A percentile compares a stretch with the other conserved stretches of the same genome.
These are phyloP conservation scores for Vitis amurensis DNA, from an alignment of 164 flowering plant species.

Conservation along the genomic window DNA sequence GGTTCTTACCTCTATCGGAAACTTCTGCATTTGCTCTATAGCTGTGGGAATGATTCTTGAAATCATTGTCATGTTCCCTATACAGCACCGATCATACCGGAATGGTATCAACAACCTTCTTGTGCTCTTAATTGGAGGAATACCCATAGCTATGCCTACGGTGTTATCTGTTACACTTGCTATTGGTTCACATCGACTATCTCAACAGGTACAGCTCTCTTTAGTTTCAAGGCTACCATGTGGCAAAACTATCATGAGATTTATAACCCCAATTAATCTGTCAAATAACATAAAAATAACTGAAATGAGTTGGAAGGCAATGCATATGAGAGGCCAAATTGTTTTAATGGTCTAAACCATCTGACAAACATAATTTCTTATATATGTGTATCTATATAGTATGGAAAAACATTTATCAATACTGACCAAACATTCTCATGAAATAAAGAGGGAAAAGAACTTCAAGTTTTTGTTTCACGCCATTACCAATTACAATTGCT, in stretches of 20 bases:
- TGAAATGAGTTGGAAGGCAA: neutral
- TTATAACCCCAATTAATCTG: neutral
- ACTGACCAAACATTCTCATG: no score
- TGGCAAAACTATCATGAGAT: neutral
- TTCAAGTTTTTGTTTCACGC: neutral
- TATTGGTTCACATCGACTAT: constrained; percentile 85
- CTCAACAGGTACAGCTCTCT: constrained; percentile 62
- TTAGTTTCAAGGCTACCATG: neutral
- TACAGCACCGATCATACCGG: constrained; percentile 72
- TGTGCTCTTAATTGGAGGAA: constrained; percentile 86
- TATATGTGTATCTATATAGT: no score
- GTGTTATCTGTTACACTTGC: constrained; percentile 89
- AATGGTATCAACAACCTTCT: constrained; percentile 82
- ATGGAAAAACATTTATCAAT: no score
- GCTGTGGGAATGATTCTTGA: constrained; percentile 84
- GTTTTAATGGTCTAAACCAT: neutral
- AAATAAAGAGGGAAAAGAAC: neutral
- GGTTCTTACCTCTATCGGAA: constrained; percentile 90
- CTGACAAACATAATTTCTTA: neutral
- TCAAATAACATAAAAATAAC: neutral
- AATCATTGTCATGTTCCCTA: constrained; percentile 83
- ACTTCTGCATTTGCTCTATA: constrained; percentile 89
- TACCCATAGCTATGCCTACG: constrained; percentile 92
- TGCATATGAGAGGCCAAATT: neutral
- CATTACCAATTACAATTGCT: neutral